Evolutionary conservation across 305 asterid species (phyloP).

Genomic region (Rubia peregrina): DNA sequence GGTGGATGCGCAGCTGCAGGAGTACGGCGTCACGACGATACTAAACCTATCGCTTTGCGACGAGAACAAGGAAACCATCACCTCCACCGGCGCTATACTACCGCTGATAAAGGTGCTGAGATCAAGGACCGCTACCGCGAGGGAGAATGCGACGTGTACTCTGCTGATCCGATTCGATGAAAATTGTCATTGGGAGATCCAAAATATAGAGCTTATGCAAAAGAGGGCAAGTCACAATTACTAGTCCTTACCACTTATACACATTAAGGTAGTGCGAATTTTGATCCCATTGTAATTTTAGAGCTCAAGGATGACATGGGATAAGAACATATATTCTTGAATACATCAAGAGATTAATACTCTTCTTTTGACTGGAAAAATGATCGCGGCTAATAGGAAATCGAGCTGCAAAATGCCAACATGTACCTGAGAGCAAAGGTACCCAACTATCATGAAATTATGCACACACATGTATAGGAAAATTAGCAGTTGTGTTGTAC

Average conservation of each 20-base stretch:
- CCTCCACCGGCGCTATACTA: conserved; percentile 69
- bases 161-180: conserved; percentile 57
- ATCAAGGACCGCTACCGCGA: conserved; percentile 58
- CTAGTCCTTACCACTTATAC: too few species aligned
- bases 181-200: conserved; percentile 66
- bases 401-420: conserved; percentile 82
- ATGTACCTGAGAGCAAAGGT: conserved; percentile 85
- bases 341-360: not conserved
- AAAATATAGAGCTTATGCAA: conserved; percentile 89
- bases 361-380: not conserved
- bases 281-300: too few species aligned
- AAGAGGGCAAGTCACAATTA: conserved; percentile 48
- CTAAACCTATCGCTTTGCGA: conserved; percentile 80
- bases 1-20: conserved; percentile 71
- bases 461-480: not conserved
- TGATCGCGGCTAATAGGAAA: conserved; percentile 38
- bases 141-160: conserved; percentile 93
- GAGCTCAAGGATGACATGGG: too few species aligned
- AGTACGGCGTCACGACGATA: conserved; percentile 83
- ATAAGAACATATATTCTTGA: not conserved
- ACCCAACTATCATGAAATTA: not conserved
- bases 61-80: conserved; percentile 67
- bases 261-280: not conserved
- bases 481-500: not conserved
- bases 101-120: conserved; percentile 68